Conservation (phyloP, 345 rosid species). For the Boechera divaricarpa region DNA sequence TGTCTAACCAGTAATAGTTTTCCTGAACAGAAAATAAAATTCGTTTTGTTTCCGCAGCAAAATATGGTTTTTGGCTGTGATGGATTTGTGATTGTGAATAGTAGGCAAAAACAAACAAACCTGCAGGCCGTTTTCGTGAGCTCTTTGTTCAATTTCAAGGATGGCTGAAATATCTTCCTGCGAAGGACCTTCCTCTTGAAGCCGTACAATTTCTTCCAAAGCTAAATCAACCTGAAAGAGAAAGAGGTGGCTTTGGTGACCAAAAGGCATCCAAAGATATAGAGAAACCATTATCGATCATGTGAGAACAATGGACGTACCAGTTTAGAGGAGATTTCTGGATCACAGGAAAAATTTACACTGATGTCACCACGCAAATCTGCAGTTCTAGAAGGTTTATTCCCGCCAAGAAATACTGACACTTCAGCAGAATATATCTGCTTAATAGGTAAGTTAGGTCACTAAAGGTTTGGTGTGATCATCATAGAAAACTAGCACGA, state of each 20-base stretch:
- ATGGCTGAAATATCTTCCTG: conserved; percentile 73
- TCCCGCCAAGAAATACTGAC: conserved; percentile 82
- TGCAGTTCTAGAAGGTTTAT: conserved; percentile 86
- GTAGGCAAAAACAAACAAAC: conserved; percentile 27
- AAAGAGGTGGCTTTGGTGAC: conserved; percentile 15
- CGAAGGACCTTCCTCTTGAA: conserved; percentile 82
- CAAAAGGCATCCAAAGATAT: conserved; percentile 22
- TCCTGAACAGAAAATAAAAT: conserved; percentile 42
- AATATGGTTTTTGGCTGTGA: conserved; percentile 1
- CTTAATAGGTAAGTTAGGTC: conserved; percentile 34
- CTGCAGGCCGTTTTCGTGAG: conserved; percentile 93
- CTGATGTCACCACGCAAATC: conserved; percentile 87
- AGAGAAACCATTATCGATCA: neutral
- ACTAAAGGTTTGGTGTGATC: conserved; percentile 22
- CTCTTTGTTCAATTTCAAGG: conserved; percentile 94
- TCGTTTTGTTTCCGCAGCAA: conserved; percentile 3
- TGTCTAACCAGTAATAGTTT: conserved; percentile 57
- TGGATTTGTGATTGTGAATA: conserved; percentile 3
- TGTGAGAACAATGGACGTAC: conserved; percentile 43
- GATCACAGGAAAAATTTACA: conserved; percentile 90
- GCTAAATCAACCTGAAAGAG: conserved; percentile 78
- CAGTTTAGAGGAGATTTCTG: conserved; percentile 82
- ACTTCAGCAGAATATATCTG: conserved; percentile 90
- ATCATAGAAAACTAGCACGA: conserved; percentile 23
- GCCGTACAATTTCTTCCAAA: conserved; percentile 76